Percentiles rank a stretch among this genome's conserved stretches.
These are phyloP conservation scores for Colletotrichum phormii DNA, from an alignment of 2,329 filamentous ascomycete species.

Conservation along the genomic window DNA sequence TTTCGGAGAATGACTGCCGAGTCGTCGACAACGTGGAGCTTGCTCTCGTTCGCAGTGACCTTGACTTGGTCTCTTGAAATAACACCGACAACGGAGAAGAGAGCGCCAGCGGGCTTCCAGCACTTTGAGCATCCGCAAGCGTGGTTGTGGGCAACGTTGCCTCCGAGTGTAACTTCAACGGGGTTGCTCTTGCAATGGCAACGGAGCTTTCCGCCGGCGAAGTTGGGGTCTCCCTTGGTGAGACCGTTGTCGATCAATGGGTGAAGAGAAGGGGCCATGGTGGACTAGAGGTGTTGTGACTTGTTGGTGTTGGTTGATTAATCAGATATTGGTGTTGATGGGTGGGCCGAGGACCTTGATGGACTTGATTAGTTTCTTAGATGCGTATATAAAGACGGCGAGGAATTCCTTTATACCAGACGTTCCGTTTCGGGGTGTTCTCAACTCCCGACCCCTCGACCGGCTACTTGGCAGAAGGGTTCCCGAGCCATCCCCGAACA, in stretches of 20 bases:
- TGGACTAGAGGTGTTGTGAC: background rate
- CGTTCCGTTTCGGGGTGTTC: background rate
- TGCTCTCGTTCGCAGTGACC: conserved; percentile 68
- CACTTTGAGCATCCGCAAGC: conserved; percentile 79
- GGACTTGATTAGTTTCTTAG: background rate
- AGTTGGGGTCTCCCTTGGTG: conserved; percentile 63
- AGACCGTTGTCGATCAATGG: conserved; percentile 73
- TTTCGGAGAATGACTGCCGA: conserved; percentile 70
- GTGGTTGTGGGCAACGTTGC: conserved; percentile 76
- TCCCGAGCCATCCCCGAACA: conserved; percentile 31
- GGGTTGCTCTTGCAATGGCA: conserved; percentile 69
- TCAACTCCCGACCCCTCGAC: conserved; percentile 11
- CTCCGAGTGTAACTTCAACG: conserved; percentile 67
- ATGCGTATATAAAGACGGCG: conserved; percentile 5
- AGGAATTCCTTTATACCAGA: background rate
- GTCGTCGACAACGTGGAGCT: conserved; percentile 67
- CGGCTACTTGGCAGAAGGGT: conserved; percentile 15
- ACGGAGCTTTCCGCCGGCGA: conserved; percentile 69
- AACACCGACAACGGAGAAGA: conserved; percentile 75
- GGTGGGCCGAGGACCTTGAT: conserved; percentile 16
- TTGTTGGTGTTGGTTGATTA: background rate
- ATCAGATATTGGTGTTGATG: background rate
- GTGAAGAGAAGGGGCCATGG: conserved; percentile 63
- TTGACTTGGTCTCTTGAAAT: conserved; percentile 64
- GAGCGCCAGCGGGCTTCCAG: conserved; percentile 74